A percentile compares a stretch with the other conserved stretches of the same genome.
Conservation (phyloP, 169 alveolate genomes). For the Plasmodium blacklocki region DNA sequence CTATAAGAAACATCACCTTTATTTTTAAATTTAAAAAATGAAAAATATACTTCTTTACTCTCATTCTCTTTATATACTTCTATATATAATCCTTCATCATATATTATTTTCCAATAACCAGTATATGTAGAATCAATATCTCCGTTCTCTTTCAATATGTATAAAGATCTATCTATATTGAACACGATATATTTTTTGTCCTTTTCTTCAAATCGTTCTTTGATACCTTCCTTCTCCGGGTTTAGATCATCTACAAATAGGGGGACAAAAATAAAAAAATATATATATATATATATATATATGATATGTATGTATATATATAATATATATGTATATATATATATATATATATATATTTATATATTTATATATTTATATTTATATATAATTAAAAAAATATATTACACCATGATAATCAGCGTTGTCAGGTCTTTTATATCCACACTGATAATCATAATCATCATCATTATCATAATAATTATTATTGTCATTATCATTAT, state of each 20-base stretch:
- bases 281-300: background rate
- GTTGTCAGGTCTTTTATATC: constrained; percentile 68
- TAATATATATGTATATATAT: background rate
- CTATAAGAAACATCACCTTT: constrained; percentile 38
- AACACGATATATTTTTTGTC: constrained; percentile 22
- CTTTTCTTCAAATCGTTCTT: constrained; percentile 31
- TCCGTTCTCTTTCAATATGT: constrained; percentile 25
- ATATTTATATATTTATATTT: background rate
- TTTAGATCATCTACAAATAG: constrained; percentile 19
- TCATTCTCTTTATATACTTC: constrained; percentile 36
- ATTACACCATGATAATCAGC: constrained; percentile 67
- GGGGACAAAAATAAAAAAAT: background rate
- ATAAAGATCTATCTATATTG: constrained; percentile 50
- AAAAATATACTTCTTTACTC: constrained; percentile 51
- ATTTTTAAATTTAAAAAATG: constrained; percentile 52
- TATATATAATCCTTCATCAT: constrained; percentile 68
- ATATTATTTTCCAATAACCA: constrained; percentile 71
- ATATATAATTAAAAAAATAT: constrained; percentile 5
- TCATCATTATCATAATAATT: background rate
- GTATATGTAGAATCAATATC: constrained; percentile 11
- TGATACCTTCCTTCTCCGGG: constrained; percentile 21
- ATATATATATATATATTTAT: background rate
- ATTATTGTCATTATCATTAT: background rate
- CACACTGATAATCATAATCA: constrained; percentile 62
- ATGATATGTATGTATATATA: background rate